These are phyloP conservation scores for Fusarium kyushuense DNA, from an alignment of 2,329 filamentous ascomycete genomes.

Conservation along the genomic window DNA sequence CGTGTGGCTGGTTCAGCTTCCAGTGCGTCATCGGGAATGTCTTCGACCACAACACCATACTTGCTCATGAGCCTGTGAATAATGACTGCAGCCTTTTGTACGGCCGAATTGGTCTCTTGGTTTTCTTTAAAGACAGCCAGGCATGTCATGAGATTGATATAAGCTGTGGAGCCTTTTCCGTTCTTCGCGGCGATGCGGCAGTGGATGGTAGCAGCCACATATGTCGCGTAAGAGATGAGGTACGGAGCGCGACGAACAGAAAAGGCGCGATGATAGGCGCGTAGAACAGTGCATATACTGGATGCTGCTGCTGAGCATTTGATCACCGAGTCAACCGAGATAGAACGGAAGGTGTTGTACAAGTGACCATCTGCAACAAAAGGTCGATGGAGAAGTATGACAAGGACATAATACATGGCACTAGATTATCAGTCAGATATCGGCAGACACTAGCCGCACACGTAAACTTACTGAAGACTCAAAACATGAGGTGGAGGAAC, in stretches of 20 bases:
- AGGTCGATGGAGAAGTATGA: slow-evolving; percentile 66
- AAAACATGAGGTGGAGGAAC: slow-evolving; percentile 59
- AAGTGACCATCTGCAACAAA: slow-evolving; percentile 64
- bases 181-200: slow-evolving; percentile 63
- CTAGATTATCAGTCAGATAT: slow-evolving; percentile 25
- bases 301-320: slow-evolving; percentile 61
- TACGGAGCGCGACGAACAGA: slow-evolving; percentile 63
- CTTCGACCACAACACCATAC: slow-evolving; percentile 52
- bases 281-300: slow-evolving; percentile 58
- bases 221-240: slow-evolving; percentile 67
- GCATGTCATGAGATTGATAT: slow-evolving; percentile 57
- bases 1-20: slow-evolving; percentile 10
- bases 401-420: slow-evolving; percentile 63
- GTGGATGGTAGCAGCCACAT: slow-evolving; percentile 65
- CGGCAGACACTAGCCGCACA: rapidly evolving
- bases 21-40: slow-evolving; percentile 21
- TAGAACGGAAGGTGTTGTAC: slow-evolving; percentile 55
- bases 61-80: slow-evolving; percentile 60
- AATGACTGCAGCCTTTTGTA: slow-evolving; percentile 59
- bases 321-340: slow-evolving; percentile 57
- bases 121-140: slow-evolving; percentile 62
- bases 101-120: slow-evolving; percentile 63
- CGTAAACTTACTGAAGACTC: slow-evolving; percentile 50
- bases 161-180: slow-evolving; percentile 54
- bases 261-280: slow-evolving; percentile 59